phyloP scores from a whole-genome alignment of 805 yeast species.

The Lipomyces japonicus region DNA sequence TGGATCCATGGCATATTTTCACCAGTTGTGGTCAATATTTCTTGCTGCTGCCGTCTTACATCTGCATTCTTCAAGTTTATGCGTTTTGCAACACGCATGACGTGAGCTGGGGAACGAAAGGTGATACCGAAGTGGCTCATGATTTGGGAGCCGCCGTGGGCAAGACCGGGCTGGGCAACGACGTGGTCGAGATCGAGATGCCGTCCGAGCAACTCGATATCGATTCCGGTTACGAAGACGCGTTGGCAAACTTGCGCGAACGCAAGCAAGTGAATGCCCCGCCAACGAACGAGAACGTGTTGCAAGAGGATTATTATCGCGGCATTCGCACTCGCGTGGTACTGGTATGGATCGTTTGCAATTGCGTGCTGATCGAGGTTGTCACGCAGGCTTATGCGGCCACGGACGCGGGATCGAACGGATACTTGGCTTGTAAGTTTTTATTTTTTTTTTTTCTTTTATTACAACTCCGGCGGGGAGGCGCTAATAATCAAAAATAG shows the following conservation, averaged over 20 bases:
- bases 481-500: conserved; percentile 43
- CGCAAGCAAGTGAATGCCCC: conserved; percentile 41
- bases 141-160: conserved; percentile 71
- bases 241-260: conserved; percentile 64
- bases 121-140: conserved; percentile 71
- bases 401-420: conserved; percentile 61
- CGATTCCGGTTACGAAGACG: conserved; percentile 75
- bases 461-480: no score
- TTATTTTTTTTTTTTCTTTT: no score
- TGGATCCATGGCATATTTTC: conserved; percentile 95
- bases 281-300: conserved; percentile 39
- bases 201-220: conserved; percentile 68
- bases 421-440: conserved; percentile 44
- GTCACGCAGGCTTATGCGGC: conserved; percentile 78
- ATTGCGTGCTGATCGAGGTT: conserved; percentile 77
- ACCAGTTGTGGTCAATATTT: conserved; percentile 87
- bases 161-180: conserved; percentile 71
- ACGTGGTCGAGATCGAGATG: conserved; percentile 76
- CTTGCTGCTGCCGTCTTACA: conserved; percentile 82
- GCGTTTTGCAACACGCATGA: conserved; percentile 98
- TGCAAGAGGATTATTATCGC: conserved; percentile 79
- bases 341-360: conserved; percentile 86
- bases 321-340: conserved; percentile 94
- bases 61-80: conserved; percentile 88
- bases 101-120: conserved; percentile 99